Percentiles rank a stretch among this genome's conserved stretches.
phyloP scores from a whole-genome alignment of 805 yeast species.

The Limtongia smithiae region DNA sequence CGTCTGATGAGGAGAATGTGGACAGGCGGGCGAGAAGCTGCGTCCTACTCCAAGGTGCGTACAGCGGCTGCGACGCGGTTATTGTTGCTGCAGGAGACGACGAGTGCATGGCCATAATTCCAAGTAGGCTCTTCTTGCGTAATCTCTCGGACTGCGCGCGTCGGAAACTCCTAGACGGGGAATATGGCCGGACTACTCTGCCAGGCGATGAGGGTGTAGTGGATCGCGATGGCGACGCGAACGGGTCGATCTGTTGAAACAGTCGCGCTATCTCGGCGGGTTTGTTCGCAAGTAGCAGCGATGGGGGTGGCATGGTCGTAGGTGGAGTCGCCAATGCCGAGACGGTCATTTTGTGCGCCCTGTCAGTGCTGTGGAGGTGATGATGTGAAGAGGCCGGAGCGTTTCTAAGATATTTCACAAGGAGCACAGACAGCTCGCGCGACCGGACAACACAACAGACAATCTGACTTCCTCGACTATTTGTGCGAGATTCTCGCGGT shows the following conservation, averaged over 20 bases:
- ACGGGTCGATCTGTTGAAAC: no score
- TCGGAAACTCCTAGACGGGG: conserved; percentile 19
- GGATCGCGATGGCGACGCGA: background rate
- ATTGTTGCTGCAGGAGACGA: background rate
- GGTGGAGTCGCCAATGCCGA: no score
- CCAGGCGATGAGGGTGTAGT: background rate
- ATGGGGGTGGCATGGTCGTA: no score
- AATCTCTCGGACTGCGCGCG: conserved; percentile 11
- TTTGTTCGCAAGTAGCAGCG: no score
- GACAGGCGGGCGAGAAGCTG: conserved; percentile 17
- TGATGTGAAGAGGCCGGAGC: no score
- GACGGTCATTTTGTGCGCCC: no score
- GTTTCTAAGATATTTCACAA: no score
- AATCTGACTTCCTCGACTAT: background rate
- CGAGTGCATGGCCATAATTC: background rate
- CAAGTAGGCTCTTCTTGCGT: background rate
- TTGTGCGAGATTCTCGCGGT: no score
- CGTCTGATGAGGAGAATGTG: conserved; percentile 10
- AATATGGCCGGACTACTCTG: background rate
- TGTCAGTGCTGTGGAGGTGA: no score
- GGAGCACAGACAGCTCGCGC: no score
- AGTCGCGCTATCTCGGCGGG: no score
- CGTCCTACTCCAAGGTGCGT: conserved; percentile 24
- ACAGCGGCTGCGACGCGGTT: conserved; percentile 1
- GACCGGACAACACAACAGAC: no score